These are phyloP conservation scores for Talaromyces sp. DNA, from an alignment of 2,329 filamentous ascomycete genomes.

Conservation along the genomic window DNA sequence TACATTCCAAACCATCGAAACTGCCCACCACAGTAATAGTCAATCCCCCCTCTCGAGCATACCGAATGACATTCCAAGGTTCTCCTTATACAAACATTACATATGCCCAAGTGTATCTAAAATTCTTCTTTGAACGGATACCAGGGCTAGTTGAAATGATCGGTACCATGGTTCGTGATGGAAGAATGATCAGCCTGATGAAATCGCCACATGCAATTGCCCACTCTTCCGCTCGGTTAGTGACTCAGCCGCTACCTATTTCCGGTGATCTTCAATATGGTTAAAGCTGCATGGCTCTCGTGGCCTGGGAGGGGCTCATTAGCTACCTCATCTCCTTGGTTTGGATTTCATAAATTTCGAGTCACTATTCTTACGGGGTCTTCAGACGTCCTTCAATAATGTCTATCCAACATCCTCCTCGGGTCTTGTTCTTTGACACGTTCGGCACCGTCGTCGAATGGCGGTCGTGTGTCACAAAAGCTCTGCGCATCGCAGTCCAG, in stretches of 20 bases:
- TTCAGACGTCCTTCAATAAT: constrained; percentile 22
- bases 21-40: background rate
- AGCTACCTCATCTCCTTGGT: background rate
- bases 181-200: constrained; percentile 19
- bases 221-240: constrained; percentile 1
- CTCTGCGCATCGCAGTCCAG: constrained; percentile 57
- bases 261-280: background rate
- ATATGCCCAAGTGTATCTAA: background rate
- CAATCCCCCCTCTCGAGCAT: too few species aligned
- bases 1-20: background rate
- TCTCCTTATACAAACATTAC: background rate
- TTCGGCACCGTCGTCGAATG: constrained; percentile 73
- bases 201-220: background rate
- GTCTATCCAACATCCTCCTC: constrained; percentile 22
- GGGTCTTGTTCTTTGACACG: constrained; percentile 38
- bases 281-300: too few species aligned
- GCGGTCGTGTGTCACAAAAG: constrained; percentile 66
- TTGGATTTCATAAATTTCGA: background rate
- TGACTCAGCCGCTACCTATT: constrained; percentile 5
- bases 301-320: background rate
- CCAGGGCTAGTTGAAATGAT: too few species aligned
- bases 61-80: background rate
- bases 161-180: background rate
- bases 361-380: too few species aligned
- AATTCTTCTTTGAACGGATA: too few species aligned